Base-by-base conservation (phyloP, 2,329 filamentous ascomycete genomes). In the Colletotrichum caudatum region DNA sequence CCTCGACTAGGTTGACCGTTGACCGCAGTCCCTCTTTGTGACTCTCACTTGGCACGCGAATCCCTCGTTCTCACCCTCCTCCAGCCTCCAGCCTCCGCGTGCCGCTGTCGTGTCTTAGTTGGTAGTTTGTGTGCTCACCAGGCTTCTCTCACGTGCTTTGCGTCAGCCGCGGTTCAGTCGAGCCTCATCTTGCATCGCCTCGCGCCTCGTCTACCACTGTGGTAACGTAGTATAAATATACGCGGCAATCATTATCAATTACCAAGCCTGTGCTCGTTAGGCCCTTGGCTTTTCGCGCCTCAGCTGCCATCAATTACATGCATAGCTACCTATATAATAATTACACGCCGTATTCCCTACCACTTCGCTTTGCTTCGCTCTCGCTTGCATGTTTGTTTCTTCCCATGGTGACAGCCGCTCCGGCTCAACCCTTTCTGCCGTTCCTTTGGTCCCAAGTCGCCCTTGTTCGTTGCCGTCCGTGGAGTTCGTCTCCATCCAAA, bases 1-100 rank as follows among this genome's bases (percentile, higher is more conserved):
- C 71, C 62, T 65, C 54, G 66, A 72, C 69, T 69, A 54, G 66
- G 60, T 69, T 69, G 60, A 61, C 66, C 66, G 69, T 64, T 72
- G 59, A 61, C 65, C 23, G 16, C 46, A 57, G 23, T 68, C 58
- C 44, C 51, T 56, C 33, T 39, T 35, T n/a, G 58, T 39, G 50
- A 66, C 56, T 41, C 46, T 62, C 44, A 46, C 44, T 50, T n/a
- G 48, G 35, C 59, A 35, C 20, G 41, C 29, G 51, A 54, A 12
- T 29, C 61, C 54, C 16, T 66, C 48, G 35, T 29, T 33, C 46
- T 66, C 56, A 54, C 56, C n/a, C n/a, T n/a, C n/a, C n/a, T n/a
- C n/a, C n/a, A 23, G 16, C 60, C 5, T 63, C 37, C 46, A 11
- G 29, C 26, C 35, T 59, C 41, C 37, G 20, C 29, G 58, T 48